Base-by-base conservation (phyloP, 306 rosid genomes). In the Sicyos edulis region DNA sequence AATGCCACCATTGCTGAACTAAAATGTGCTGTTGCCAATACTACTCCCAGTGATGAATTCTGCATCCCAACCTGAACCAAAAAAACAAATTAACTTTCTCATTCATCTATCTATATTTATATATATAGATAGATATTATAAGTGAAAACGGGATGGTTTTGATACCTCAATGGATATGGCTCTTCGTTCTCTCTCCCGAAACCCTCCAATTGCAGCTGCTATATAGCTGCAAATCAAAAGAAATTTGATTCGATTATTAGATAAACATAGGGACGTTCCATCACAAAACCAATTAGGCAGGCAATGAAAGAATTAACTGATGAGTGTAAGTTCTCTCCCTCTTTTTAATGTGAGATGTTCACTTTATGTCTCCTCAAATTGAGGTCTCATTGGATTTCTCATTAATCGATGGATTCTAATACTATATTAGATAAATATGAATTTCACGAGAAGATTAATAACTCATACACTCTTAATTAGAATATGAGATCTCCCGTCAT, bases 151-250 rank as follows among this genome's bases (percentile, higher is more conserved):
- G 3, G 37, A 22, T 11, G n/a, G 29, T 37, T 40, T 9, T 10
- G 56, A 15, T 82, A 82, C 83, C 86, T 83, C 79, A 0, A 83
- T 77, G 24, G 86, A 79, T 74, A 83, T 79, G 7, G 86, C 77
- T 77, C 86, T 72, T 4, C 86, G 66, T 70, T 83, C 75, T 7
- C 54, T 63, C 58, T 83, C 86, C 61, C 24, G 54, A 42, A 79
- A 83, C 44, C 86, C 83, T 14, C 77, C n/a, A 10, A 77, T 44
- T 16, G 81, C 34, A 20, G 86, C 83, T 44, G 81, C 49, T 55
- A 71, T 50, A 54, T 83, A 83, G 54, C 86, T 83, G 80, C 57
- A 76, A 70, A 65, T n/a, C 17, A 42, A 42, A 40, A 14, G 32
- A 65, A 65, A 19, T 7, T 44, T 1, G 17, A 11, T 4, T 16